Conservation (phyloP, 2,329 filamentous ascomycete species). For the Cyphellophora attinorum region DNA sequence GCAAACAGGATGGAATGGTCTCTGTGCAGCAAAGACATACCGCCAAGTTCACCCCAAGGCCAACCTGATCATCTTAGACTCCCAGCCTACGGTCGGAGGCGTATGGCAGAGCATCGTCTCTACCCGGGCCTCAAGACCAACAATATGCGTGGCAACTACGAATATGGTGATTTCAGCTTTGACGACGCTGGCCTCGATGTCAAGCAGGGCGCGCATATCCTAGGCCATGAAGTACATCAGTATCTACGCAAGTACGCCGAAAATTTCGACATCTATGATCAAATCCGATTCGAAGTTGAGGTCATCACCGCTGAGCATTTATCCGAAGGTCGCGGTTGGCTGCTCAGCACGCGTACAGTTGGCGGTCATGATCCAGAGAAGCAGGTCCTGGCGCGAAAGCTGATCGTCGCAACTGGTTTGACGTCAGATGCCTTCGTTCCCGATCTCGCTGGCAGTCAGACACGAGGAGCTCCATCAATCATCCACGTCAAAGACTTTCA, state of each 20-base stretch:
- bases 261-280: constrained; percentile 1
- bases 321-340: background rate
- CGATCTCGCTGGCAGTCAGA: constrained; percentile 36
- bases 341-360: constrained; percentile 12
- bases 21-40: constrained; percentile 52
- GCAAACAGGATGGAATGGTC: too few species aligned
- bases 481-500: background rate
- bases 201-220: background rate
- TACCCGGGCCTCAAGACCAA: constrained; percentile 61
- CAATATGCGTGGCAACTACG: constrained; percentile 62
- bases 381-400: constrained; percentile 31
- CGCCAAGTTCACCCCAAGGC: constrained; percentile 44
- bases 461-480: constrained; percentile 30
- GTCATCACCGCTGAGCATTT: background rate
- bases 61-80: constrained; percentile 47
- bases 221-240: background rate
- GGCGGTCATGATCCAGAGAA: constrained; percentile 6
- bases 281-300: background rate
- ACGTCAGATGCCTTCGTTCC: constrained; percentile 50
- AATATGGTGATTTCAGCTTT: constrained; percentile 45
- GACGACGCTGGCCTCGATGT: constrained; percentile 24
- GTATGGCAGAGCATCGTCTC: constrained; percentile 59
- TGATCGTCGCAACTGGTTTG: constrained; percentile 54
- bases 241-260: background rate
- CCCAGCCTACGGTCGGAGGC: constrained; percentile 50